Conservation (phyloP, 1,139 yeast species). For the Geotrichum australiense region DNA sequence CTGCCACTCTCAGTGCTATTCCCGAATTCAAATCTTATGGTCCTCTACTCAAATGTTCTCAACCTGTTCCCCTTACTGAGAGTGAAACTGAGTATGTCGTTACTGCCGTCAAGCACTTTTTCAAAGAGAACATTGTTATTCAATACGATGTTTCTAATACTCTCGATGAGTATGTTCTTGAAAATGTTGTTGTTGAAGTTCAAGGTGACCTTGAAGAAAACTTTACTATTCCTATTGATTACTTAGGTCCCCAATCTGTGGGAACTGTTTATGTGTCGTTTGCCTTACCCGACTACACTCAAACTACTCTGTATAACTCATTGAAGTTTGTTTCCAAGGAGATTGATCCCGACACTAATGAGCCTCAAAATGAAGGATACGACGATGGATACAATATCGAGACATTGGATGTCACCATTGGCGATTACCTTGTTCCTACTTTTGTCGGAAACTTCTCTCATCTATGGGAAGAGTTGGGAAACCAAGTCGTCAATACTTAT, state of each 20-base stretch:
- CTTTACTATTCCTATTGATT: slow-evolving; percentile 66
- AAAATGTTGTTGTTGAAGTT: slow-evolving; percentile 66
- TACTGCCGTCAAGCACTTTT: slow-evolving; percentile 74
- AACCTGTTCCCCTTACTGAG: slow-evolving; percentile 70
- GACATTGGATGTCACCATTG: slow-evolving; percentile 65
- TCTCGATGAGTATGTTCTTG: slow-evolving; percentile 66
- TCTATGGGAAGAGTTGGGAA: slow-evolving; percentile 64
- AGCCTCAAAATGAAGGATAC: slow-evolving; percentile 77
- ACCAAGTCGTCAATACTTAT: slow-evolving; percentile 56
- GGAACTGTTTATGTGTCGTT: slow-evolving; percentile 79
- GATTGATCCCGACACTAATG: slow-evolving; percentile 66
- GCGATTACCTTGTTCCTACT: slow-evolving; percentile 75
- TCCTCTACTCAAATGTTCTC: slow-evolving; percentile 63
- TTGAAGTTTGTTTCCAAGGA: slow-evolving; percentile 76
- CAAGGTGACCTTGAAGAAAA: slow-evolving; percentile 48
- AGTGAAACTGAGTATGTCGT: slow-evolving; percentile 92
- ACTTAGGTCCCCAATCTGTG: slow-evolving; percentile 60
- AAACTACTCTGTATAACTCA: slow-evolving; percentile 58
- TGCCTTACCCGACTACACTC: slow-evolving; percentile 45
- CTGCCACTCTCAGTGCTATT: slow-evolving; percentile 56
- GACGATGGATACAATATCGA: slow-evolving; percentile 92
- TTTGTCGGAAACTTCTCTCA: slow-evolving; percentile 72
- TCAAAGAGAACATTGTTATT: slow-evolving; percentile 66
- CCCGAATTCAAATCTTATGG: slow-evolving; percentile 73
- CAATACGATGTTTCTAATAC: slow-evolving; percentile 87